These are phyloP conservation scores for Cydonia oblonga DNA, from an alignment of 331 rosid genomes.

Conservation along the genomic window DNA sequence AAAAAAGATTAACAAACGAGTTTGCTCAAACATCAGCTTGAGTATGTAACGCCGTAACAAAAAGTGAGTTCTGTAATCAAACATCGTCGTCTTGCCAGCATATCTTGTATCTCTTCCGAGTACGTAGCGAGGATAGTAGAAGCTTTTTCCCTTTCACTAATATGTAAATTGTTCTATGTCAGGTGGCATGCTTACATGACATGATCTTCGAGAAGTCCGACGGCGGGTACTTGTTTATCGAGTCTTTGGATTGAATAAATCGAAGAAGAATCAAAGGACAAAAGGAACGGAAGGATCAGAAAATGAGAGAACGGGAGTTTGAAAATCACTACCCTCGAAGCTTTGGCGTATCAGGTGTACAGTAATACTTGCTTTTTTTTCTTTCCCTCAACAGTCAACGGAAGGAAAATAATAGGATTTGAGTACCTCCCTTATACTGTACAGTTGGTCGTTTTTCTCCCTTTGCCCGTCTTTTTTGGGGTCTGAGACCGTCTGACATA, in stretches of 20 bases:
- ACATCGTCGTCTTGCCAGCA: not conserved
- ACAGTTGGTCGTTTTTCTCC: not conserved
- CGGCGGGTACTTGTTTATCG: not conserved
- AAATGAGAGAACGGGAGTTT: not conserved
- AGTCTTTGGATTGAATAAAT: not conserved
- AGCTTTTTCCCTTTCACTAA: not conserved
- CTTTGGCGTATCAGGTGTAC: constrained; percentile 34
- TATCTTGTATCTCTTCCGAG: not conserved
- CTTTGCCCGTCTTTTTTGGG: constrained; percentile 20
- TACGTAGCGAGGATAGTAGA: not conserved
- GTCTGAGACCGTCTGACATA: not conserved
- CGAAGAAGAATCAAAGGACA: not conserved
- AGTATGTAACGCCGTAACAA: not conserved
- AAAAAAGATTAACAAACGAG: too few relatives aligned
- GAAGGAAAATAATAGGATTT: constrained; percentile 19
- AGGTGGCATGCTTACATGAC: not conserved
- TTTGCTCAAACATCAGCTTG: constrained; percentile 9
- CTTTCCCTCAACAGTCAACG: not conserved
- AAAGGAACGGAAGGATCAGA: not conserved
- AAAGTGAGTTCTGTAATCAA: constrained; percentile 11
- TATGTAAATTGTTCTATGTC: not conserved
- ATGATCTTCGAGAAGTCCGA: not conserved
- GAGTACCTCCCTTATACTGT: constrained; percentile 1
- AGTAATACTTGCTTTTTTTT: constrained; percentile 25
- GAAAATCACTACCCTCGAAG: not conserved